phyloP scores from a whole-genome alignment of 163 green algal genomes.

The Coccomyxa subellipsoidea region DNA sequence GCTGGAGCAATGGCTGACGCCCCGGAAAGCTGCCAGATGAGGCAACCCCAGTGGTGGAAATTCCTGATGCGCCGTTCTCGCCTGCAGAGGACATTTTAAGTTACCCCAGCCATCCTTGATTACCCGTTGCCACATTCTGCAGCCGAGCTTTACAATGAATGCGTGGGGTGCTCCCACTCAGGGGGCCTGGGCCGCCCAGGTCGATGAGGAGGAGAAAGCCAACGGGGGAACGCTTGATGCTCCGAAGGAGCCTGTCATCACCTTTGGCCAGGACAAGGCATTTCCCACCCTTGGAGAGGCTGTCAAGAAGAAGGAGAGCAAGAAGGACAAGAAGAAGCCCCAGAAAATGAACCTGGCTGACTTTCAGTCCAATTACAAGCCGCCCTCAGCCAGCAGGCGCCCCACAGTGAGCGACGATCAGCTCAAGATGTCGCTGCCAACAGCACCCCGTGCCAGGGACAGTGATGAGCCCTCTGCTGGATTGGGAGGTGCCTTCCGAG shows the following conservation, averaged over 20 bases:
- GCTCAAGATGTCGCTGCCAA: neutral
- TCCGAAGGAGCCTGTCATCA: neutral
- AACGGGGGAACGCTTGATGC: neutral
- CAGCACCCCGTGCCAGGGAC: neutral
- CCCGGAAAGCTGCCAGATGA: neutral
- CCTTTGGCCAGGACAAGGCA: neutral
- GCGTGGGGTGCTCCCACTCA: neutral
- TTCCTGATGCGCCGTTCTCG: neutral
- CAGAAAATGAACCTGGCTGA: slow-evolving; percentile 6
- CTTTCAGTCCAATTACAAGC: slow-evolving; percentile 4
- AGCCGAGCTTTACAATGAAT: neutral
- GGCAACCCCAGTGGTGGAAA: neutral
- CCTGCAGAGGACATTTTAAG: neutral
- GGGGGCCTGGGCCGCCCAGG: neutral
- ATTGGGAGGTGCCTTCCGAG: slow-evolving; percentile 7
- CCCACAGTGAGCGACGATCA: neutral
- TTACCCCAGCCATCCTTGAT: no score
- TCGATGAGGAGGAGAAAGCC: neutral
- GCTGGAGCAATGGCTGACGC: no score
- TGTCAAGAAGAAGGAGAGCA: slow-evolving; percentile 7
- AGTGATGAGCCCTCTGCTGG: neutral
- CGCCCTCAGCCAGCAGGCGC: neutral
- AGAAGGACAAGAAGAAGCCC: slow-evolving; percentile 3
- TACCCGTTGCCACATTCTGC: no score
- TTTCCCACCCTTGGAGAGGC: slow-evolving; percentile 12